Conservation (phyloP, 2,329 filamentous ascomycete species). For the Colletotrichum liaoningense region DNA sequence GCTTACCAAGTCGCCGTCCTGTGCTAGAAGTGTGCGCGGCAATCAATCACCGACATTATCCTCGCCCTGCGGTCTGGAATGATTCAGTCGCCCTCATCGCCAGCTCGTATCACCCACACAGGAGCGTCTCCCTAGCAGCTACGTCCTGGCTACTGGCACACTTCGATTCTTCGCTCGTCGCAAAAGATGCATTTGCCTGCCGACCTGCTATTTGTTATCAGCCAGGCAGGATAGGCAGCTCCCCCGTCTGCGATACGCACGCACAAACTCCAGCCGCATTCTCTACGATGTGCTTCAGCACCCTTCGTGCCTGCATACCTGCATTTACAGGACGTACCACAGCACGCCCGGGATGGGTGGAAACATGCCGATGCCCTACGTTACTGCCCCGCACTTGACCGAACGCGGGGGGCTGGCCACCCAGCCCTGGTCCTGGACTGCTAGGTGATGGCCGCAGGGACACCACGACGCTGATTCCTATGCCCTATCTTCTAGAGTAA, state of each 20-base stretch:
- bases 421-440: not conserved
- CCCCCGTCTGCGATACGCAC: not conserved
- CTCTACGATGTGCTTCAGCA: not conserved
- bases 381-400: slow-evolving; percentile 19
- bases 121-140: not conserved
- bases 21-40: not conserved
- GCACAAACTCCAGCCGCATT: not conserved
- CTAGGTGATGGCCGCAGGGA: slow-evolving; percentile 13
- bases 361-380: slow-evolving; percentile 4
- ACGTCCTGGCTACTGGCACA: not conserved
- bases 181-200: not conserved
- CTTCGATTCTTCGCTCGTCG: slow-evolving; percentile 14
- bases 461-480: not conserved
- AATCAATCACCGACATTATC: not conserved
- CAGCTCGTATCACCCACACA: not conserved
- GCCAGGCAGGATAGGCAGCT: not conserved
- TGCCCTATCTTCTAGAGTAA: not conserved
- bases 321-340: not conserved
- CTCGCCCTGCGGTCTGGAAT: not conserved
- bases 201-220: not conserved
- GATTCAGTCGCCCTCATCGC: slow-evolving; percentile 5
- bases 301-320: slow-evolving; percentile 9
- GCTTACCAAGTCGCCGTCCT: not conserved
- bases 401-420: slow-evolving; percentile 27
- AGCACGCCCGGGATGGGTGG: not conserved